These are phyloP conservation scores for Colletotrichum tanaceti DNA, from an alignment of 2,329 filamentous ascomycete genomes.

Conservation along the genomic window DNA sequence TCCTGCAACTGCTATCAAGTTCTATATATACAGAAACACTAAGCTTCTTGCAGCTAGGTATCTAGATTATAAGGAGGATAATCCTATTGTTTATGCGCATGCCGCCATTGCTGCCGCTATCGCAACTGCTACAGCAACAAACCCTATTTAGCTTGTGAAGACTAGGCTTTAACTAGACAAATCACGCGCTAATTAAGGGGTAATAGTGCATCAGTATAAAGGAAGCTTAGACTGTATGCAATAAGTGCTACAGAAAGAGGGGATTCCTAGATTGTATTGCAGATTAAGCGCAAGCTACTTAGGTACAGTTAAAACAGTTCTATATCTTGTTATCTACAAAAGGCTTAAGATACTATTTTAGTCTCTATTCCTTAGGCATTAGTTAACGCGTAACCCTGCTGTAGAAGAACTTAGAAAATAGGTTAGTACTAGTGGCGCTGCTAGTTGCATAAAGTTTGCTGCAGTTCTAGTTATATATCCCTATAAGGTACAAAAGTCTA, in stretches of 20 bases:
- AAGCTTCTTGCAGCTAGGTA: conserved; percentile 58
- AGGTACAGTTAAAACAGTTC: conserved; percentile 74
- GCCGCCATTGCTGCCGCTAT: conserved; percentile 74
- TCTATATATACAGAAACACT: conserved; percentile 77
- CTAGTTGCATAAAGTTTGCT: too few relatives aligned
- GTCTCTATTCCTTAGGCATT: too few relatives aligned
- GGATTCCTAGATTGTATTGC: conserved; percentile 72
- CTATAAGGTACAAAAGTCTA: too few relatives aligned
- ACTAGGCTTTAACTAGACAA: conserved; percentile 62
- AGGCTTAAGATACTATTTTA: too few relatives aligned
- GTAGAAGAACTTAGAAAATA: too few relatives aligned
- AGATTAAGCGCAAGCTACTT: conserved; percentile 76
- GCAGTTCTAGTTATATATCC: too few relatives aligned
- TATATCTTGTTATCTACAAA: conserved; percentile 76
- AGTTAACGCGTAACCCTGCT: too few relatives aligned
- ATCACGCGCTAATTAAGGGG: not conserved
- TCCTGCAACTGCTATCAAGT: conserved; percentile 77
- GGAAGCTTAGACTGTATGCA: conserved; percentile 76
- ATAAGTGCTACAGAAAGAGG: conserved; percentile 73
- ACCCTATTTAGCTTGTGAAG: conserved; percentile 81
- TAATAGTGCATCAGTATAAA: conserved; percentile 67
- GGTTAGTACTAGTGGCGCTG: too few relatives aligned
- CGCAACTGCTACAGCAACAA: conserved; percentile 76
- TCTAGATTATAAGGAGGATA: too few relatives aligned
- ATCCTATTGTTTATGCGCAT: conserved; percentile 69